phyloP scores from a whole-genome alignment of 2,329 filamentous ascomycete genomes.

The Diplodia scrobiculata region DNA sequence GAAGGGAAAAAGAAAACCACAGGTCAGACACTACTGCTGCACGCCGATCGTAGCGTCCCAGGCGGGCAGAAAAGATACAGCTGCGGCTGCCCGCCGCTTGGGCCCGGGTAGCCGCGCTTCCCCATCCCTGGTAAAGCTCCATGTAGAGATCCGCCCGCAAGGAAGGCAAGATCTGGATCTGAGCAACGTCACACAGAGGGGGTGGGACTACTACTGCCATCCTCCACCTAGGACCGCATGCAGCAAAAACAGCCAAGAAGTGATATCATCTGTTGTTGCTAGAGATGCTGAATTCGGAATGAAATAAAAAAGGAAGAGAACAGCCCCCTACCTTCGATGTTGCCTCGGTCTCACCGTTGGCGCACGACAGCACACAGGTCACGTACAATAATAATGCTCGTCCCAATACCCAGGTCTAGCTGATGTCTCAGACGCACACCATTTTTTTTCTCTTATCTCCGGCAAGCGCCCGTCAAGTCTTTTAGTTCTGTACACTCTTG shows the following conservation, averaged over 20 bases:
- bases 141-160: slow-evolving; percentile 4
- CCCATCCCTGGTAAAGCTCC: not conserved
- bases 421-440: not conserved
- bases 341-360: not conserved
- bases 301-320: not conserved
- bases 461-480: not conserved
- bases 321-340: not conserved
- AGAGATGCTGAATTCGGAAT: not conserved
- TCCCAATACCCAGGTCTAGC: not conserved
- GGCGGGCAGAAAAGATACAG: not conserved
- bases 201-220: not conserved
- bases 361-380: not conserved
- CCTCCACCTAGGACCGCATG: not conserved
- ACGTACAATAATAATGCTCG: not conserved
- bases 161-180: not conserved
- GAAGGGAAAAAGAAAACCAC: not conserved
- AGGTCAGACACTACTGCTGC: not conserved
- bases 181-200: not conserved
- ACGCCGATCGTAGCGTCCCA: not conserved
- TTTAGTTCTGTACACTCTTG: no score
- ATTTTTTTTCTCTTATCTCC: not conserved
- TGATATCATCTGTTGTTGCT: not conserved
- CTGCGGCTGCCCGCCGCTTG: not conserved
- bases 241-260: not conserved
- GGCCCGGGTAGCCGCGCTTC: not conserved